Base-by-base conservation (phyloP, 1,139 yeast genomes). In the Pichia sp. region DNA sequence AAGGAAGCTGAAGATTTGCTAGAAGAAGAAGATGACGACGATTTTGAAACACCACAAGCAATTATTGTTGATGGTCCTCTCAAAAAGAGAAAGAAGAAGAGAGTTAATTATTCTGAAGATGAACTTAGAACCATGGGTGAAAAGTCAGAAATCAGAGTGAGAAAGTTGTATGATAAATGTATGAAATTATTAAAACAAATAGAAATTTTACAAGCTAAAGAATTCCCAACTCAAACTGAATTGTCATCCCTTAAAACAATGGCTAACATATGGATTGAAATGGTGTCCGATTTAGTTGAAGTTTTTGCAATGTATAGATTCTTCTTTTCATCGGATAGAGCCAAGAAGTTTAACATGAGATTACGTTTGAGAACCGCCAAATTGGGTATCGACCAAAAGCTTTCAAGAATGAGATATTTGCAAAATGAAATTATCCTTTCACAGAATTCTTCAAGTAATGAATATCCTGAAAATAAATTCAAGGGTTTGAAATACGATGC, bases 221-320 rank as follows among this genome's bases (percentile, higher is more conserved):
- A 83, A 3, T 85, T 85, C 47, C 22, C 34, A 5, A 36, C 40
- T 15, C 38, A 33, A n/a, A 14, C 48, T 5, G 47, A 51, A 30
- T 19, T 11, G 2, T 20, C 19, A 1, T 47, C 44, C 8, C 27
- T 47, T 3, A 63, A 66, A 10, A 79, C 82, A 11, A 89, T 94
- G 6, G 78, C 82, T 0, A 72, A 77, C 14, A 80, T 89, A 12
- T 93, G 98, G 98, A 75, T 87, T 56, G 89, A 89, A 53, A 71
- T 84, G 12, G 96, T 95, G 0, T 78, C 87, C 3, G 95, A 86
- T 53, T 72, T 94, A 47, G 80, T 91, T 40, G 96, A 88, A 59
- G 80, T 87, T 54, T 91, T 93, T 61, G 78, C 85, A 28, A 79
- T 83, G 47, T 90, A 88, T 9, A 77, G 83, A 48, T 80, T 80